Percentiles rank a stretch among this genome's conserved stretches.
Conservation (phyloP, 1,284 basidiomycete species). For the Gomphus bonarii region DNA sequence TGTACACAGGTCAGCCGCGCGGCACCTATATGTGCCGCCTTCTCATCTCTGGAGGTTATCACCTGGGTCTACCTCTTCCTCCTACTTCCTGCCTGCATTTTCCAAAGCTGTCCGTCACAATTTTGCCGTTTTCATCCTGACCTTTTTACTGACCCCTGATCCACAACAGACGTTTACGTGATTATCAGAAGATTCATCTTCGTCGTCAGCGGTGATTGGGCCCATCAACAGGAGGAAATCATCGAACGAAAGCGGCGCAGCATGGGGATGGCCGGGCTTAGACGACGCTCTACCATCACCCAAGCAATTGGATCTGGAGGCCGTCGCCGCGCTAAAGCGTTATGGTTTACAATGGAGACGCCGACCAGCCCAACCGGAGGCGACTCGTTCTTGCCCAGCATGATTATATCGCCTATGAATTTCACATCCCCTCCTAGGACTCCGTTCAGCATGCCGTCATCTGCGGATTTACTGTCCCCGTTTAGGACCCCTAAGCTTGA, state of each 20-base stretch:
- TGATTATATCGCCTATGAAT: slow-evolving; percentile 1
- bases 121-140: not conserved
- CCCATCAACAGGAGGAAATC: not conserved
- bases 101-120: not conserved
- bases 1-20: not conserved
- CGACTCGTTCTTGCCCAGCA: slow-evolving; percentile 5
- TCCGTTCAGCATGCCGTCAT: not conserved
- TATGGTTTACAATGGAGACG: slow-evolving; percentile 8
- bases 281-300: not conserved
- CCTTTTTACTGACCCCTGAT: not conserved
- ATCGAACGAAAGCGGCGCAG: not conserved
- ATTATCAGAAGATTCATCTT: not conserved
- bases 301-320: slow-evolving; percentile 1
- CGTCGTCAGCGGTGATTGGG: slow-evolving; percentile 3
- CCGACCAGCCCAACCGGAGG: not conserved
- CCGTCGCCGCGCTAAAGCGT: slow-evolving; percentile 5
- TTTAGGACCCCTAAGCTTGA: not conserved
- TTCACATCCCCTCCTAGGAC: not conserved
- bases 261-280: not conserved
- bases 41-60: not conserved
- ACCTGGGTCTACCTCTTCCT: slow-evolving; percentile 4
- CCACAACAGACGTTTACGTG: slow-evolving; percentile 1
- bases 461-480: not conserved
- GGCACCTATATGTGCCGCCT: not conserved
- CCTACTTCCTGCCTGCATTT: not conserved